Percentiles rank a stretch among this genome's conserved stretches.
These are phyloP conservation scores for Dipodascopsis uninucleata DNA, from an alignment of 805 yeast genomes.

Conservation along the genomic window DNA sequence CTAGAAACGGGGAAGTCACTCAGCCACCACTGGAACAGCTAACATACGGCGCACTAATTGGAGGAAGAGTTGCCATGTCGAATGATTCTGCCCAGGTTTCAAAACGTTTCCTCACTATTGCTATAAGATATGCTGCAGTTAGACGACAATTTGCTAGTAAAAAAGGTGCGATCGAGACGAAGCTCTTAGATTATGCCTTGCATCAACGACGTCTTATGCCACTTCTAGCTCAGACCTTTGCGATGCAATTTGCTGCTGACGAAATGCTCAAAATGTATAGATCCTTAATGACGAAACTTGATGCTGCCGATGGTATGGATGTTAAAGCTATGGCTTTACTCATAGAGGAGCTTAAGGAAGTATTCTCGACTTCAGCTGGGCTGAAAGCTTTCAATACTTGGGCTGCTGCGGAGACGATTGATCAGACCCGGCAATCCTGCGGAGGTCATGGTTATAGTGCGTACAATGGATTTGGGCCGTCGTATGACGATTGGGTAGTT, in stretches of 20 bases:
- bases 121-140: slow-evolving; percentile 82
- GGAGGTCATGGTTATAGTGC: slow-evolving; percentile 96
- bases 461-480: slow-evolving; percentile 87
- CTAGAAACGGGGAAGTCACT: slow-evolving; percentile 63
- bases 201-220: slow-evolving; percentile 89
- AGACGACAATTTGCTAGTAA: slow-evolving; percentile 74
- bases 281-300: slow-evolving; percentile 50
- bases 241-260: slow-evolving; percentile 67
- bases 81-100: slow-evolving; percentile 77
- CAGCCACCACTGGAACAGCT: slow-evolving; percentile 85
- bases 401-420: slow-evolving; percentile 75
- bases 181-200: slow-evolving; percentile 78
- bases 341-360: slow-evolving; percentile 63
- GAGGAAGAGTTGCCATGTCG: slow-evolving; percentile 90
- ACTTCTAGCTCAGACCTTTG: slow-evolving; percentile 72
- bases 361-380: slow-evolving; percentile 82
- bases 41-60: slow-evolving; percentile 79
- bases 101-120: slow-evolving; percentile 76
- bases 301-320: slow-evolving; percentile 39
- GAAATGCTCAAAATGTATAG: slow-evolving; percentile 55
- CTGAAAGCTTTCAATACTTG: slow-evolving; percentile 87
- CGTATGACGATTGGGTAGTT: slow-evolving; percentile 90
- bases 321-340: slow-evolving; percentile 49
- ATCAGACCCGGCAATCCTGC: slow-evolving; percentile 87
- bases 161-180: slow-evolving; percentile 54